These are phyloP conservation scores for Candida boleticola DNA, from an alignment of 805 yeast genomes.

Conservation along the genomic window DNA sequence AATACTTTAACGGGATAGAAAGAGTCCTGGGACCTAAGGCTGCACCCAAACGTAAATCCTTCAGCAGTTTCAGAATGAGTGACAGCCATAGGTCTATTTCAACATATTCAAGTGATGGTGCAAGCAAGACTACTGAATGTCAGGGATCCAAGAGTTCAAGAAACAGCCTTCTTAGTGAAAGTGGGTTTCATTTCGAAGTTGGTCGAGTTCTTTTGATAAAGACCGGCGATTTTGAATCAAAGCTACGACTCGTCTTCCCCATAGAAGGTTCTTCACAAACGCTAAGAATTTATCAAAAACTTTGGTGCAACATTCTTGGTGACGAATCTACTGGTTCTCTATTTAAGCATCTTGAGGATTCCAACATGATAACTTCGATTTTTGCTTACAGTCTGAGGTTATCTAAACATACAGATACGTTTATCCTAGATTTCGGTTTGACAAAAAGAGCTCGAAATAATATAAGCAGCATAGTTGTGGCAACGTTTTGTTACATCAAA, in stretches of 20 bases:
- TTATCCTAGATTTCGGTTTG: constrained; percentile 39
- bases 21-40: neutral
- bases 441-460: constrained; percentile 46
- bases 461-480: constrained; percentile 28
- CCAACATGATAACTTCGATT: constrained; percentile 35
- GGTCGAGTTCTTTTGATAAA: neutral
- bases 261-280: constrained; percentile 9
- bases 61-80: neutral
- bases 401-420: constrained; percentile 30
- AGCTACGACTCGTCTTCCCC: constrained; percentile 49
- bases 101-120: neutral
- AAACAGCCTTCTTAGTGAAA: neutral
- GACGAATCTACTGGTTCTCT: constrained; percentile 58
- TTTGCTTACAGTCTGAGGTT: constrained; percentile 42
- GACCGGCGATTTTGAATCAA: neutral
- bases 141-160: neutral
- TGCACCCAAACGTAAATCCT: no score
- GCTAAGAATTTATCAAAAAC: constrained; percentile 26
- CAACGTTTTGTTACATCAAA: constrained; percentile 30
- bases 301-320: constrained; percentile 62
- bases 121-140: neutral
- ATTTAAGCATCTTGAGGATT: constrained; percentile 31
- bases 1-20: constrained; percentile 40
- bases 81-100: constrained; percentile 9
- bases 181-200: neutral